Evolutionary conservation across 1,284 basidiomycete species (phyloP).

Genomic region (Leccinum olivaceoglutinosum): DNA sequence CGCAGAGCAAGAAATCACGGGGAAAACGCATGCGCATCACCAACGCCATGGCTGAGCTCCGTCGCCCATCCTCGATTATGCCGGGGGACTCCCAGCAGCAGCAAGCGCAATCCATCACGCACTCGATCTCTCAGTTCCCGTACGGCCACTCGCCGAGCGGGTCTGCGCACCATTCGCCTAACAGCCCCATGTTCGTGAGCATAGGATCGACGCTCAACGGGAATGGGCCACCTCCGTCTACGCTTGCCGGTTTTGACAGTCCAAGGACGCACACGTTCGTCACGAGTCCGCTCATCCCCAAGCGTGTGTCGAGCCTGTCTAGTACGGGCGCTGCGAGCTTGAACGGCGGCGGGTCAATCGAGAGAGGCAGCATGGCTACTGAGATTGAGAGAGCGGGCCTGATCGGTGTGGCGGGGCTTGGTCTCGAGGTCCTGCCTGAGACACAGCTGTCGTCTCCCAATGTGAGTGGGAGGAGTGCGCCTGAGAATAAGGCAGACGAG

Average conservation of each 20-base stretch:
- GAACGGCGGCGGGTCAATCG: conserved; percentile 21
- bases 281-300: conserved; percentile 16
- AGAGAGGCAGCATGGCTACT: conserved; percentile 11
- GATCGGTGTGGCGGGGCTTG: conserved; percentile 25
- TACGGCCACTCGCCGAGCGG: conserved; percentile 33
- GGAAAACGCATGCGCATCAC: conserved; percentile 93
- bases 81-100: conserved; percentile 34
- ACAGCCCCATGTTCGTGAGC: conserved; percentile 30
- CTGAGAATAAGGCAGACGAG: conserved; percentile 30
- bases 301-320: conserved; percentile 29
- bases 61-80: conserved; percentile 56
- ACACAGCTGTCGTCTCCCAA: conserved; percentile 53
- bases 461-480: conserved; percentile 49
- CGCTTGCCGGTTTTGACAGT: conserved; percentile 35
- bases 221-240: conserved; percentile 13
- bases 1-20: conserved; percentile 94
- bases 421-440: conserved; percentile 29
- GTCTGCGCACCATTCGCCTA: conserved; percentile 34
- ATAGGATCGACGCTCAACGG: conserved; percentile 24
- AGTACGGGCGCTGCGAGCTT: conserved; percentile 23
- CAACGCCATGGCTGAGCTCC: conserved; percentile 90
- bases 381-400: conserved; percentile 17
- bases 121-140: conserved; percentile 33
- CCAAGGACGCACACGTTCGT: conserved; percentile 29
- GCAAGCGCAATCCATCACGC: conserved; percentile 39